Evolutionary conservation across 768 basidiomycete genomes (phyloP).

Genomic region (Amanita thiersii): DNA sequence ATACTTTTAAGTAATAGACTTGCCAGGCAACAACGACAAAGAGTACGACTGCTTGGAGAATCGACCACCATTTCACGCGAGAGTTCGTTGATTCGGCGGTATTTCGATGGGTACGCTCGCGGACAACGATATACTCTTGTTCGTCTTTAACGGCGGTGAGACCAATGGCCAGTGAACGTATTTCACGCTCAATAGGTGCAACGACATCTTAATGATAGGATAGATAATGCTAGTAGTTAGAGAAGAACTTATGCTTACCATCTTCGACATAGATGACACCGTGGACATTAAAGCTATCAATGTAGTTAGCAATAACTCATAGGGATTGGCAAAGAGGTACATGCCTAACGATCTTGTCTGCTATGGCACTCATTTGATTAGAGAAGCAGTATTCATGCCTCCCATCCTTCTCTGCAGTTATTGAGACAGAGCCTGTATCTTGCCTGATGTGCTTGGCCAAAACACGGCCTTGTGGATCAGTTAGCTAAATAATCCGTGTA

Average conservation of each 20-base stretch:
- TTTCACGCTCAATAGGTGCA: constrained; percentile 95
- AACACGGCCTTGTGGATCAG: constrained; percentile 61
- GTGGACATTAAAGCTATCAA: constrained; percentile 89
- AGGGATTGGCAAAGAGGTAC: constrained; percentile 13
- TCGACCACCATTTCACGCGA: constrained; percentile 99
- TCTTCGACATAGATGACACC: constrained; percentile 92
- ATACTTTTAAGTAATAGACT: constrained; percentile 90
- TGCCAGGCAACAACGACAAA: constrained; percentile 95
- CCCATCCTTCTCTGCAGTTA: constrained; percentile 84
- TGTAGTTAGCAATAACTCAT: constrained; percentile 4
- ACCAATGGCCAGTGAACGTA: constrained; percentile 74
- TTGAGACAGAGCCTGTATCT: constrained; percentile 81
- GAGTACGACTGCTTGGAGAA: constrained; percentile 80
- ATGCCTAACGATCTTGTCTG: constrained; percentile 92
- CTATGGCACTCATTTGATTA: constrained; percentile 95
- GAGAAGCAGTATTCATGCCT: constrained; percentile 96
- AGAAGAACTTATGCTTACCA: constrained; percentile 56
- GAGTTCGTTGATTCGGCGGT: constrained; percentile 91
- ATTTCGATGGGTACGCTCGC: constrained; percentile 88
- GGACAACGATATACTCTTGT: constrained; percentile 95
- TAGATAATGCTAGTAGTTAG: not conserved
- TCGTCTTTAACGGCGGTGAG: constrained; percentile 93
- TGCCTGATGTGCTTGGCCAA: constrained; percentile 79
- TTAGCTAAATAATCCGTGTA: constrained; percentile 42
- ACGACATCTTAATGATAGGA: constrained; percentile 53